Base-by-base conservation (phyloP, 257 asterid species). In the Ilex asprella region DNA sequence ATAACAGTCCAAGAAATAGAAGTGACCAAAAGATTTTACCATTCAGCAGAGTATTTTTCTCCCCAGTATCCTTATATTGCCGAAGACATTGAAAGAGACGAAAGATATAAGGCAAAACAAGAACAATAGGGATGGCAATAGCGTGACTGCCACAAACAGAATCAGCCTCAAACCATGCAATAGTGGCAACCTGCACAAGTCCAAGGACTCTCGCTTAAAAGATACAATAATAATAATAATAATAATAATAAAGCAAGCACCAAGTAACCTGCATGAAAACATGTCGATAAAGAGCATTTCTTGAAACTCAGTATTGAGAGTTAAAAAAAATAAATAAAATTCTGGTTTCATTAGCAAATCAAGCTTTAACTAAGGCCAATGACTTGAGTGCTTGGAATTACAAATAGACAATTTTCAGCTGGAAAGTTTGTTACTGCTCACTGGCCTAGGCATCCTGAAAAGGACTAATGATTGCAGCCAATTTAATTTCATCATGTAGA, bases 131-230 rank as follows among this genome's bases (percentile, higher is more conserved):
- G 58, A 94, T 90, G 27, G 95, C 94, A 77, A 87, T 81, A 75
- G 99, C 70, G 79, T 94, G 95, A 84, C 99, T 94, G 62, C 99
- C 99, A 77, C 99, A 89, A 67, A 94, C 83, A 70, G 99, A 90
- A 72, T 90, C 96, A 12, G 97, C 99, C 75, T 93, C 99, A 79
- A 93, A 90, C 99, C 99, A 94, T 57, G 97, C 99, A 63, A 94
- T 94, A 39, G 99, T 87, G 52, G 99, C 99, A 68, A 90, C 99
- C 99, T 93, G 84, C 82, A 79, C 49, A 63, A 46, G 65, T 49
- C 55, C 16, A 70, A 52, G 39, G 72, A 72, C 64, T 35, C 58
- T 54, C 55, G 66, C 62, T 70, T 62, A 78, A 55, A 67, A 70
- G 10, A 35, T 35, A 62, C 52, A 21, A 1, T 21, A 21, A 21